Evolutionary conservation across 345 rosid species (phyloP).

Genomic region (Gossypium mustelinum): DNA sequence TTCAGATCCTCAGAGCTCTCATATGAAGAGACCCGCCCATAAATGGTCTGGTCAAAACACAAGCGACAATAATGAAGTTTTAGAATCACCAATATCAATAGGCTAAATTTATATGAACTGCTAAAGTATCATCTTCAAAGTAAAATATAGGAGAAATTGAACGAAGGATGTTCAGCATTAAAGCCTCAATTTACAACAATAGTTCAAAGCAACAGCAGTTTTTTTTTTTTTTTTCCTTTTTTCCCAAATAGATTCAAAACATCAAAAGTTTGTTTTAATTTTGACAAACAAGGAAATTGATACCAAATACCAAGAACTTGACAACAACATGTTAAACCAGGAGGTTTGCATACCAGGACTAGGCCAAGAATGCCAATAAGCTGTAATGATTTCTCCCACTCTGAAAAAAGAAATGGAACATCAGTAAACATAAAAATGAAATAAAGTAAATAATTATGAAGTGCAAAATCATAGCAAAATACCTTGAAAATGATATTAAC

Average conservation of each 20-base stretch:
- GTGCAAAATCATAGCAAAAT: neutral
- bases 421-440: neutral
- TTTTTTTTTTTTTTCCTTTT: no score
- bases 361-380: constrained; percentile 71
- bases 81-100: neutral
- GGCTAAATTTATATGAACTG: neutral
- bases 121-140: neutral
- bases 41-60: constrained; percentile 51
- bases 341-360: constrained; percentile 46
- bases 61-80: constrained; percentile 13
- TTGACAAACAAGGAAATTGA: neutral
- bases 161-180: no score
- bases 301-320: neutral
- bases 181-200: no score
- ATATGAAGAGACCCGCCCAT: constrained; percentile 59
- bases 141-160: no score
- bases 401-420: constrained; percentile 36
- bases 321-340: constrained; percentile 7
- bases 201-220: no score
- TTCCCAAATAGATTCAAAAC: neutral
- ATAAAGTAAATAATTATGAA: constrained; percentile 8
- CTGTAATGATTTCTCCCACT: constrained; percentile 89
- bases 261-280: neutral
- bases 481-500: neutral
- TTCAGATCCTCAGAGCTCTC: constrained; percentile 57